A percentile compares a stretch with the other conserved stretches of the same genome.
These are phyloP conservation scores for Melastoma candidum DNA, from an alignment of 441 rosid genomes.

Conservation along the genomic window DNA sequence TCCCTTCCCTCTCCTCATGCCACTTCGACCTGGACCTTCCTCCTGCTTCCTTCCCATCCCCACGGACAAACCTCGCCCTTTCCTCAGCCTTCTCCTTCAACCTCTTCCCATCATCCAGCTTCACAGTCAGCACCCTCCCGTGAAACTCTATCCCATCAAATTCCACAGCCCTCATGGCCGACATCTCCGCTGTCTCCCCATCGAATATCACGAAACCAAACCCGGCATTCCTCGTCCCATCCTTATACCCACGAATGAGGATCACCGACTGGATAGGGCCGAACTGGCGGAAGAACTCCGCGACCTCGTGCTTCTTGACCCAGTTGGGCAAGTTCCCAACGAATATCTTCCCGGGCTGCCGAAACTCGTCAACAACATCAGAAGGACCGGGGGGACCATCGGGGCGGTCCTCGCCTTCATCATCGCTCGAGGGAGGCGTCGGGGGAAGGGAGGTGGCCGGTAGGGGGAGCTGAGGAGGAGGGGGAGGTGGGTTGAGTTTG, in stretches of 20 bases:
- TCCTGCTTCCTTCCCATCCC: constrained; percentile 33
- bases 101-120: constrained; percentile 82
- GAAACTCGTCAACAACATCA: constrained; percentile 24
- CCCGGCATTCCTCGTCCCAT: constrained; percentile 61
- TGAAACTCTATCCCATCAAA: constrained; percentile 89
- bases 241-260: constrained; percentile 60
- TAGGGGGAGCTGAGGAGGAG: constrained; percentile 27
- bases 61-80: constrained; percentile 48
- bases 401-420: constrained; percentile 15
- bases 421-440: constrained; percentile 12
- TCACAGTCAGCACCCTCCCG: constrained; percentile 81
- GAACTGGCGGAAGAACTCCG: constrained; percentile 74
- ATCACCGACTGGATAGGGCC: constrained; percentile 69
- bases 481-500: constrained; percentile 62
- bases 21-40: constrained; percentile 48
- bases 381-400: constrained; percentile 1
- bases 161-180: constrained; percentile 76
- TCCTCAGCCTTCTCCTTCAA: constrained; percentile 49
- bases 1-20: constrained; percentile 85
- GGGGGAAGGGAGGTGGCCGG: not conserved
- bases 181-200: constrained; percentile 33
- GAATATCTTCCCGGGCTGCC: constrained; percentile 74
- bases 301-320: constrained; percentile 65
- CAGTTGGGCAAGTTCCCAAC: constrained; percentile 80
- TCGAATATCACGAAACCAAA: constrained; percentile 79